Conservation (phyloP, 306 rosid genomes). For the Elaeagnus macrophylla region DNA sequence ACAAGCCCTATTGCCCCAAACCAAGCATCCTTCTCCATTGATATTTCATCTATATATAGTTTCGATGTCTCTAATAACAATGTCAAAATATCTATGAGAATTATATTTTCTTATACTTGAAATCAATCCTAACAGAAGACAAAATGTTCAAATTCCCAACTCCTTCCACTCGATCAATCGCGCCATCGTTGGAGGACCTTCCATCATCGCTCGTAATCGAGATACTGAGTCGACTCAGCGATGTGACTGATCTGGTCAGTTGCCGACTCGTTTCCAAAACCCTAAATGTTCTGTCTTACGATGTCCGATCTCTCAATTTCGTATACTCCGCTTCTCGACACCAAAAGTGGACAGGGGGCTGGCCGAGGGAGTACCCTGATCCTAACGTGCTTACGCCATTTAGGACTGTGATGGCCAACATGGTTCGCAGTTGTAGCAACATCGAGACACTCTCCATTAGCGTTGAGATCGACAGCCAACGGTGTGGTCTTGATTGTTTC, state of each 20-base stretch:
- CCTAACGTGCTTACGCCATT: slow-evolving; percentile 28
- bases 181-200: slow-evolving; percentile 34
- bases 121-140: too few relatives aligned
- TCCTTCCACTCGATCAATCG: not conserved
- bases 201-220: slow-evolving; percentile 36
- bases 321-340: slow-evolving; percentile 39
- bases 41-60: too few relatives aligned
- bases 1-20: too few relatives aligned
- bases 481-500: slow-evolving; percentile 45
- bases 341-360: slow-evolving; percentile 21
- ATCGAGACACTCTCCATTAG: slow-evolving; percentile 38
- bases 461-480: slow-evolving; percentile 32
- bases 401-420: slow-evolving; percentile 30
- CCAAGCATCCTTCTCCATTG: too few relatives aligned
- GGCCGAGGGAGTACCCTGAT: slow-evolving; percentile 12
- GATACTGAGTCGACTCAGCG: slow-evolving; percentile 40
- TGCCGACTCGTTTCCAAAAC: slow-evolving; percentile 48
- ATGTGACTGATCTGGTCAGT: slow-evolving; percentile 38
- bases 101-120: too few relatives aligned
- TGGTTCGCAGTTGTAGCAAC: slow-evolving; percentile 15
- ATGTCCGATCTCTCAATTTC: slow-evolving; percentile 32
- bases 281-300: slow-evolving; percentile 29
- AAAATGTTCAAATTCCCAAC: not conserved
- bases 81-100: too few relatives aligned
- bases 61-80: too few relatives aligned